phyloP scores from a whole-genome alignment of 352 stramenopile genomes.

The Pythium folliculosum region DNA sequence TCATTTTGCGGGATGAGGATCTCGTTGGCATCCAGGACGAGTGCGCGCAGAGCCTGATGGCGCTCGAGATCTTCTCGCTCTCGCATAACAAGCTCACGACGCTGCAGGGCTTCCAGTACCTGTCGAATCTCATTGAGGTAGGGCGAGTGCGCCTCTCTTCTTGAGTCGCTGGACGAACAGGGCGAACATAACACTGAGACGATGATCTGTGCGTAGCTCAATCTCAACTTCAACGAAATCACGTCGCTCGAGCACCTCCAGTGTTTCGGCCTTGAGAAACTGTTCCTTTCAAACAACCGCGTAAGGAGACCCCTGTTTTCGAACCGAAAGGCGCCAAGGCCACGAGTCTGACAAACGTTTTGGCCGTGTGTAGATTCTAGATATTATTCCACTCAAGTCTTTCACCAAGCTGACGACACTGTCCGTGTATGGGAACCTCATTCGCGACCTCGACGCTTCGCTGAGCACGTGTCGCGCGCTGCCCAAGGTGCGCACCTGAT shows the following conservation, averaged over 20 bases:
- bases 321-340: background rate
- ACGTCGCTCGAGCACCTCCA: conserved; percentile 36
- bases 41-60: conserved; percentile 59
- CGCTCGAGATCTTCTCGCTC: conserved; percentile 78
- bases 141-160: background rate
- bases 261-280: conserved; percentile 39
- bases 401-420: conserved; percentile 37
- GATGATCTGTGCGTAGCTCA: conserved; percentile 30
- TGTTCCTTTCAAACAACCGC: conserved; percentile 41
- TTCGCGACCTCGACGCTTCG: conserved; percentile 29
- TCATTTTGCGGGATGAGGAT: conserved; percentile 74
- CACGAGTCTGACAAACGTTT: background rate
- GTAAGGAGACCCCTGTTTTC: background rate
- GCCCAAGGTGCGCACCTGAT: conserved; percentile 24
- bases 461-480: conserved; percentile 33
- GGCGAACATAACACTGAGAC: too few species aligned
- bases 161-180: background rate
- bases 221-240: conserved; percentile 51
- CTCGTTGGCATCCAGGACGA: conserved; percentile 45
- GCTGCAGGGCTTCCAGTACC: conserved; percentile 64
- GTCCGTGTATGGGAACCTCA: conserved; percentile 37
- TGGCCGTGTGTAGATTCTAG: conserved; percentile 21
- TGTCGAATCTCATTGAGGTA: conserved; percentile 78
- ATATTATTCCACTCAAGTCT: conserved; percentile 28
- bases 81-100: conserved; percentile 74